Conservation (phyloP, 139 green algal species). For the Coelastrella sp. region DNA sequence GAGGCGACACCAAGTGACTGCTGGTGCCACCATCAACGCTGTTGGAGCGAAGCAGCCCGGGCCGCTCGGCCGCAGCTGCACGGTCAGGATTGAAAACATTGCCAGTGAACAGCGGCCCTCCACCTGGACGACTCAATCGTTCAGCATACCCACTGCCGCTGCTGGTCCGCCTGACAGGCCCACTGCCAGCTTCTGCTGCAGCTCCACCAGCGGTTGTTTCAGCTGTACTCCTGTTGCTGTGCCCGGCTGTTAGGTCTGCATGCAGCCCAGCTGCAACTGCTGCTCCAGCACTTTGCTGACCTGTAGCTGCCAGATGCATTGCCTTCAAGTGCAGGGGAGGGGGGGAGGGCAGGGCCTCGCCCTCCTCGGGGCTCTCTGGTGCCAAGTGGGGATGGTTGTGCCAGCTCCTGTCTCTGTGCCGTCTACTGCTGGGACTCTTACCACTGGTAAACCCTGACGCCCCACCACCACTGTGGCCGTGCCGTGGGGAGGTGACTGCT, state of each 20-base stretch:
- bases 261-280: not conserved
- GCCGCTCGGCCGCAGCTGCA: not conserved
- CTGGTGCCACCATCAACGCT: not conserved
- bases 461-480: not conserved
- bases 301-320: not conserved
- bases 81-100: not conserved
- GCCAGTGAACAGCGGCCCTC: not conserved
- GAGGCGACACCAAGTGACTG: not conserved
- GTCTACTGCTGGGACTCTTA: slow-evolving; percentile 16
- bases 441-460: not conserved
- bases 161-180: not conserved
- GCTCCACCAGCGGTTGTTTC: not conserved
- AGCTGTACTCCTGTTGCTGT: not conserved
- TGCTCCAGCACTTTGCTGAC: not conserved
- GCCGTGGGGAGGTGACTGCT: not conserved
- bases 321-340: not conserved
- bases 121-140: not conserved
- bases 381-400: not conserved
- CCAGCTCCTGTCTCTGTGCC: slow-evolving; percentile 6
- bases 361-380: slow-evolving; percentile 28
- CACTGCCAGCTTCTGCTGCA: not conserved
- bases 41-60: not conserved
- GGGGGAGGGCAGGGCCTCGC: slow-evolving; percentile 22
- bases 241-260: not conserved
- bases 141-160: not conserved